These are phyloP conservation scores for Wickerhamomyces canadensis DNA, from an alignment of 805 yeast genomes.

Conservation along the genomic window DNA sequence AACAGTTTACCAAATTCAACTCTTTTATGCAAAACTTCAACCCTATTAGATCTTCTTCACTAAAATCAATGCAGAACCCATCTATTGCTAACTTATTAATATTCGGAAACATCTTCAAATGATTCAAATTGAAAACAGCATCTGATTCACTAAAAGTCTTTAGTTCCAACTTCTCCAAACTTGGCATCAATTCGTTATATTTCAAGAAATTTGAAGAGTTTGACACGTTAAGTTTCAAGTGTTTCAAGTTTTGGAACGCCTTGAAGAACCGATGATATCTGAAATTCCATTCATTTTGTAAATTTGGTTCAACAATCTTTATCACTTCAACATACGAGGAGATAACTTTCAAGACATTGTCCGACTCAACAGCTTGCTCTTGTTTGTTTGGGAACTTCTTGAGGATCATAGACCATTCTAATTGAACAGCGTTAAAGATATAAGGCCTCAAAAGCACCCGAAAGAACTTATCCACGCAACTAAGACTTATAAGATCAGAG, in stretches of 20 bases:
- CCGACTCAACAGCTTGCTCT: neutral
- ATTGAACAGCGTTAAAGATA: neutral
- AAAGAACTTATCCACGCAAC: neutral
- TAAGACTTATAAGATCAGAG: neutral
- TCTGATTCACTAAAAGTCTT: constrained; percentile 16
- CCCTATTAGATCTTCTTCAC: constrained; percentile 25
- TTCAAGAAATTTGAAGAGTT: constrained; percentile 31
- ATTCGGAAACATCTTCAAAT: constrained; percentile 32
- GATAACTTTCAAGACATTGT: neutral
- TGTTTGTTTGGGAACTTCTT: neutral
- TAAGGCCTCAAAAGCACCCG: neutral
- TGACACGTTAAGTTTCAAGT: constrained; percentile 21
- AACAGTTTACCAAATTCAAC: constrained; percentile 37
- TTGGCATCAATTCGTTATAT: constrained; percentile 20
- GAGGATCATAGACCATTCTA: neutral
- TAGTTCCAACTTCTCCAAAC: constrained; percentile 15
- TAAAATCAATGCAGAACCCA: constrained; percentile 39
- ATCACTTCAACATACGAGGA: constrained; percentile 18
- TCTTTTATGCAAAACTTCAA: constrained; percentile 19
- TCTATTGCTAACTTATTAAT: constrained; percentile 31
- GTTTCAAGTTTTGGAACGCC: constrained; percentile 17
- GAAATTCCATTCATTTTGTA: constrained; percentile 31
- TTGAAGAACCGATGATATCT: constrained; percentile 24
- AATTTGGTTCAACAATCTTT: constrained; percentile 23
- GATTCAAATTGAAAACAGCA: constrained; percentile 37